Evolutionary conservation across 345 rosid genomes (phyloP).

Genomic region (Erodium maritimum): DNA sequence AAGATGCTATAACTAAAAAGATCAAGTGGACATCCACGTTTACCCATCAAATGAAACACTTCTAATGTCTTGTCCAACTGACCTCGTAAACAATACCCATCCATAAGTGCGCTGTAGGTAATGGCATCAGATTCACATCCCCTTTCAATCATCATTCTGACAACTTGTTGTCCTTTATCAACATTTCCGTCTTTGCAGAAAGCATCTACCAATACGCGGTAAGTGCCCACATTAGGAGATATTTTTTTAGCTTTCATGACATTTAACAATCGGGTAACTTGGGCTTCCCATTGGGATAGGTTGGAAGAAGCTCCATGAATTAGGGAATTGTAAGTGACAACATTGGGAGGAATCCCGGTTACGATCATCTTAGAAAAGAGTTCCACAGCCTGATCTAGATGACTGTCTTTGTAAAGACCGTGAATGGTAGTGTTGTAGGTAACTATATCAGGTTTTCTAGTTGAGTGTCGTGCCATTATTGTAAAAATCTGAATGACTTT

Average conservation of each 20-base stretch:
- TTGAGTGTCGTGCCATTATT: neutral
- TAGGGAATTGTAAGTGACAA: too few species aligned
- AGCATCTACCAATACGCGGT: constrained; percentile 4
- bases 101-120: constrained; percentile 7
- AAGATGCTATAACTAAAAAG: constrained; percentile 4
- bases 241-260: neutral
- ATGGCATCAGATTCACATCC: constrained; percentile 1
- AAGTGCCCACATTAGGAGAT: neutral
- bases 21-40: constrained; percentile 4
- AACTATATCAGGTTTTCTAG: neutral
- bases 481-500: constrained; percentile 1
- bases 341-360: neutral
- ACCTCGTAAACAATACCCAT: constrained; percentile 8
- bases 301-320: too few species aligned
- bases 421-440: neutral
- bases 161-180: constrained; percentile 1
- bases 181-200: too few species aligned
- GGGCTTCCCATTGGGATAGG: too few species aligned
- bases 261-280: too few species aligned
- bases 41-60: constrained; percentile 6
- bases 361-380: neutral
- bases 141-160: neutral
- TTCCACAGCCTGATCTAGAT: neutral
- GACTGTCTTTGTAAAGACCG: constrained; percentile 1
- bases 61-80: constrained; percentile 6